Evolutionary conservation across 2,329 filamentous ascomycete genomes (phyloP).

Genomic region (Monosporascus sp.): DNA sequence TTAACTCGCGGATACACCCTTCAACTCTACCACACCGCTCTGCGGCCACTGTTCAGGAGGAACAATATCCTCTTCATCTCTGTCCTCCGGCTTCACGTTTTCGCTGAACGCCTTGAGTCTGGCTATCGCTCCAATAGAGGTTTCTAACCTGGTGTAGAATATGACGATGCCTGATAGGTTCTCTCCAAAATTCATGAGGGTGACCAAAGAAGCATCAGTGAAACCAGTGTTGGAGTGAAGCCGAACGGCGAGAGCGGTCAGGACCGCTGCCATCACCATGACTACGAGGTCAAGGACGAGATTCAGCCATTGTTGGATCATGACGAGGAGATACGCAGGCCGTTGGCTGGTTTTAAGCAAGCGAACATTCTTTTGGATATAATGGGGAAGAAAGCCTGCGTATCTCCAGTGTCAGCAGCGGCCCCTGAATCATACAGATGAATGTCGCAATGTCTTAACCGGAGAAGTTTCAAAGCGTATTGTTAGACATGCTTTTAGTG

Average conservation of each 20-base stretch:
- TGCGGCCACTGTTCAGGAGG: constrained; percentile 24
- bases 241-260: constrained; percentile 18
- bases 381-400: constrained; percentile 34
- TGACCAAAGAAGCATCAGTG: constrained; percentile 25
- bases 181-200: constrained; percentile 25
- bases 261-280: constrained; percentile 15
- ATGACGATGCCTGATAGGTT: constrained; percentile 22
- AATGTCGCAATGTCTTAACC: too few relatives aligned
- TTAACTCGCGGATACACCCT: constrained; percentile 23
- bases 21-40: constrained; percentile 17
- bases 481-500: not conserved
- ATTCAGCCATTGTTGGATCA: constrained; percentile 36
- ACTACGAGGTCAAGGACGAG: constrained; percentile 17
- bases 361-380: constrained; percentile 35
- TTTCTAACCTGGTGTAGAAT: constrained; percentile 26
- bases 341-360: constrained; percentile 44
- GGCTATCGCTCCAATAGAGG: constrained; percentile 27
- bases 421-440: too few relatives aligned
- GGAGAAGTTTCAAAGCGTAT: too few relatives aligned
- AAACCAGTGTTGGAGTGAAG: constrained; percentile 19
- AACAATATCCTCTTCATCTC: constrained; percentile 16
- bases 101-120: constrained; percentile 22
- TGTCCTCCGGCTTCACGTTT: constrained; percentile 16
- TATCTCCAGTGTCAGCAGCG: not conserved
- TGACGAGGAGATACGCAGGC: constrained; percentile 46